Conservation (phyloP, 2,329 filamentous ascomycete genomes). For the Macroventuria anomochaeta region DNA sequence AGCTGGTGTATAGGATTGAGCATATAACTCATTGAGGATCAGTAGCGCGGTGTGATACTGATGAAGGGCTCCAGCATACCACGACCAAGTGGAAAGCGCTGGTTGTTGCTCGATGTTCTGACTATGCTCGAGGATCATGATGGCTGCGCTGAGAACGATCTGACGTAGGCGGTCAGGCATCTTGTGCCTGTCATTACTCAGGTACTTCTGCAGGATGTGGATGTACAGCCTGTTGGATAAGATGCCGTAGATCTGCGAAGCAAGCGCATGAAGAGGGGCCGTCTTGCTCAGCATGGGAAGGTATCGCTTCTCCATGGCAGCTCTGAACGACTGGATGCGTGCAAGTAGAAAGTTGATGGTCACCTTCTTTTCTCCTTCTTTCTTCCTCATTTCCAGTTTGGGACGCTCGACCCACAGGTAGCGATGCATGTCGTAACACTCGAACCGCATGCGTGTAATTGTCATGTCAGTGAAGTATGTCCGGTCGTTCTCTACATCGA, state of each 20-base stretch:
- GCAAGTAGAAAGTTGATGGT: slow-evolving; percentile 66
- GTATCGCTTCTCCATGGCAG: slow-evolving; percentile 70
- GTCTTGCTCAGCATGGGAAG: slow-evolving; percentile 66
- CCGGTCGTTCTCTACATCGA: slow-evolving; percentile 55
- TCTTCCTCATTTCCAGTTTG: slow-evolving; percentile 60
- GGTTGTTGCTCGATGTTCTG: slow-evolving; percentile 62
- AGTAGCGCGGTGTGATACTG: slow-evolving; percentile 76
- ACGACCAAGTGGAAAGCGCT: slow-evolving; percentile 65
- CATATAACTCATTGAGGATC: slow-evolving; percentile 71
- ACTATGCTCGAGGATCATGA: slow-evolving; percentile 60
- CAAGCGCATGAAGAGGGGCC: slow-evolving; percentile 68
- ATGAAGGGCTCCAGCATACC: slow-evolving; percentile 74
- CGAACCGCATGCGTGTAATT: slow-evolving; percentile 71
- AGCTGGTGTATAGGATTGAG: slow-evolving; percentile 60
- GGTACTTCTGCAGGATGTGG: slow-evolving; percentile 72
- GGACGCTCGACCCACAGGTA: slow-evolving; percentile 73
- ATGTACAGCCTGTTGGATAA: slow-evolving; percentile 68
- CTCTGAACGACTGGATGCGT: slow-evolving; percentile 73
- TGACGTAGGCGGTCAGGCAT: slow-evolving; percentile 70
- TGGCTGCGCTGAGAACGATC: slow-evolving; percentile 68
- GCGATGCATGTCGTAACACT: slow-evolving; percentile 75
- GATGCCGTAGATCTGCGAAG: slow-evolving; percentile 69
- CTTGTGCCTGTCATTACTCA: slow-evolving; percentile 54
- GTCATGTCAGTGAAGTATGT: slow-evolving; percentile 72
- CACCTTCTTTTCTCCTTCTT: slow-evolving; percentile 31